phyloP scores from a whole-genome alignment of 176 grass and related monocot species.

The Saccharum officinarum region DNA sequence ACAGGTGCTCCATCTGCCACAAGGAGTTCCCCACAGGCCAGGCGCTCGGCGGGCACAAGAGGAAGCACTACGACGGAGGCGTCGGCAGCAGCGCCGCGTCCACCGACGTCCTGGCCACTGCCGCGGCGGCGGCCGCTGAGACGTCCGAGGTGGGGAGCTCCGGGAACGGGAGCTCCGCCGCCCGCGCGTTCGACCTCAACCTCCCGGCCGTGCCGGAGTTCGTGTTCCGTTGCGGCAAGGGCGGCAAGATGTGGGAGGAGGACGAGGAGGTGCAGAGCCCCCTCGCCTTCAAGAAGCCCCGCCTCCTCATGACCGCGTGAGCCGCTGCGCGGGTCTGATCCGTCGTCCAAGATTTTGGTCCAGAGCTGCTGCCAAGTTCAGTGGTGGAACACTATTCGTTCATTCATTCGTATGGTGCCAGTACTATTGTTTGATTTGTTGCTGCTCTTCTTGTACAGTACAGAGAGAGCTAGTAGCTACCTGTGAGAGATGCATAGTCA shows the following conservation, averaged over 20 bases:
- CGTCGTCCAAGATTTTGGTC: constrained; percentile 28
- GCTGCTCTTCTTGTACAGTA: constrained; percentile 37
- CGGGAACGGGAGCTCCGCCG: constrained; percentile 47
- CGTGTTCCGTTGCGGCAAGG: constrained; percentile 46
- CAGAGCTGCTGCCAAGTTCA: neutral
- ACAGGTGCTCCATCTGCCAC: constrained; percentile 83
- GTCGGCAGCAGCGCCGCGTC: constrained; percentile 25
- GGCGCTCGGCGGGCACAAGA: constrained; percentile 96
- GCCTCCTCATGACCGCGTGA: constrained; percentile 68
- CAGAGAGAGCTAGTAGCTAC: constrained; percentile 10
- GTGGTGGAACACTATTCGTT: constrained; percentile 39
- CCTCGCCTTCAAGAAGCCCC: constrained; percentile 90
- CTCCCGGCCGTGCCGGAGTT: constrained; percentile 77
- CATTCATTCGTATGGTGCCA: constrained; percentile 51
- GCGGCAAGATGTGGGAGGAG: constrained; percentile 52
- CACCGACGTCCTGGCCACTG: neutral
- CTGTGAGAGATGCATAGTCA: constrained; percentile 8
- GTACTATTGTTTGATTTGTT: constrained; percentile 45
- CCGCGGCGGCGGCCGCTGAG: constrained; percentile 33
- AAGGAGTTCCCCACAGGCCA: constrained; percentile 89
- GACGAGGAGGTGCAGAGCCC: constrained; percentile 99
- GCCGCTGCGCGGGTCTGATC: neutral
- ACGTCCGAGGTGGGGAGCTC: constrained; percentile 67
- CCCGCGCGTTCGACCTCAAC: constrained; percentile 86
- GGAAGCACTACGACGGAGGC: constrained; percentile 91